phyloP scores from a whole-genome alignment of 2,329 filamentous ascomycete species.

The Microdochium bolleyi region DNA sequence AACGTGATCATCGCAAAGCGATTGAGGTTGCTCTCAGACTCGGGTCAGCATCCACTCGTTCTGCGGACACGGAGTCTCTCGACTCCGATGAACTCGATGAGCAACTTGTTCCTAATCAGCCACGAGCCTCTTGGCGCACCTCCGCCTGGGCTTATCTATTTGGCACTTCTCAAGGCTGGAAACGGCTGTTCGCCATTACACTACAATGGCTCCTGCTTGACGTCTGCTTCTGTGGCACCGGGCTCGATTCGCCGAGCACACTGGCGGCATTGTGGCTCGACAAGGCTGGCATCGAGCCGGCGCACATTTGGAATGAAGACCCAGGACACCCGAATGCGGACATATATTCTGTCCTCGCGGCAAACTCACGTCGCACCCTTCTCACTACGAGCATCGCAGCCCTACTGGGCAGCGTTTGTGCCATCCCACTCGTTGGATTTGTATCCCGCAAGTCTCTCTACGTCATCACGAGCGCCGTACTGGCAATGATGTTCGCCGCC shows the following conservation, averaged over 20 bases:
- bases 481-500: background rate
- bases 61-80: background rate
- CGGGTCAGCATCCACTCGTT: background rate
- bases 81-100: background rate
- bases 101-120: background rate
- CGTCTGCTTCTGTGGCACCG: conserved; percentile 45
- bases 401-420: background rate
- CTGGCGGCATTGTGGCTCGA: conserved; percentile 27
- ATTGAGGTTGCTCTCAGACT: background rate
- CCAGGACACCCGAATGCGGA: conserved; percentile 8
- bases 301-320: conserved; percentile 8
- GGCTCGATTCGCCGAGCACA: conserved; percentile 32
- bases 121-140: conserved; percentile 2
- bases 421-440: conserved; percentile 2
- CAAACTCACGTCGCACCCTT: conserved; percentile 4
- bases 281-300: background rate
- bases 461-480: background rate
- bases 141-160: conserved; percentile 6
- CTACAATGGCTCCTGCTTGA: conserved; percentile 46
- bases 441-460: background rate
- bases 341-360: conserved; percentile 9
- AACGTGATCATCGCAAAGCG: conserved; percentile 8
- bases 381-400: conserved; percentile 3
- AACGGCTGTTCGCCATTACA: conserved; percentile 27
- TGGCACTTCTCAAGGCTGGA: conserved; percentile 15